Conservation (phyloP, 2,329 filamentous ascomycete species). For the Ambrosiella beaveri region DNA sequence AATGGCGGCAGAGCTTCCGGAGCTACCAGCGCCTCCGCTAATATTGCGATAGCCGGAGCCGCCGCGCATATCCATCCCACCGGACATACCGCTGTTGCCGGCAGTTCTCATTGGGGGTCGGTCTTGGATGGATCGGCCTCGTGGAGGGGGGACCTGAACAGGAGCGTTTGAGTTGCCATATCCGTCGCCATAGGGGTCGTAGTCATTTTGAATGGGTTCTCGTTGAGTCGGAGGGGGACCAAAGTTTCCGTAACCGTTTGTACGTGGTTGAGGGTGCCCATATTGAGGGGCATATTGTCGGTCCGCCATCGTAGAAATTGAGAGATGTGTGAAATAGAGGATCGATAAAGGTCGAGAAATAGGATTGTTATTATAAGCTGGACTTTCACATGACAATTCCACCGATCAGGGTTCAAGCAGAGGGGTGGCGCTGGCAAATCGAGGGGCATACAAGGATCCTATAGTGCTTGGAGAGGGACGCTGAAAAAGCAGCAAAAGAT, state of each 20-base stretch:
- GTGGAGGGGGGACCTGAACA: constrained; percentile 5
- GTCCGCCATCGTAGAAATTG: constrained; percentile 5
- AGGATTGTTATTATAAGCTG: background rate
- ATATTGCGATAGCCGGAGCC: constrained; percentile 7
- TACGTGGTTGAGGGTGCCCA: constrained; percentile 13
- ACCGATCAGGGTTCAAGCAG: background rate
- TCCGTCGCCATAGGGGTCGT: constrained; percentile 32
- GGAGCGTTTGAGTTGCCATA: constrained; percentile 23
- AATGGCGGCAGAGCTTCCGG: constrained; percentile 7
- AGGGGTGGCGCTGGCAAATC: background rate
- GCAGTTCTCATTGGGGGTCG: constrained; percentile 4
- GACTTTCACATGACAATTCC: constrained; percentile 6
- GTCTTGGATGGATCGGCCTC: constrained; percentile 9
- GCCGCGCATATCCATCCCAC: constrained; percentile 7
- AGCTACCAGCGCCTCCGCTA: constrained; percentile 7
- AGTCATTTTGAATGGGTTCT: constrained; percentile 15
- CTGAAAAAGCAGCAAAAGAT: background rate
- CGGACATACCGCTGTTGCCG: background rate
- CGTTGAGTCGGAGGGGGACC: constrained; percentile 15
- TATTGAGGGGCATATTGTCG: constrained; percentile 7
- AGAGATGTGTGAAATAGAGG: background rate
- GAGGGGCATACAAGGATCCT: background rate
- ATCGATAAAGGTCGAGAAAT: background rate
- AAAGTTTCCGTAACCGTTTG: constrained; percentile 28
- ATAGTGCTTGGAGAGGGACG: background rate